phyloP scores from a whole-genome alignment of 331 rosid species.

The Stylosanthes scabra region DNA sequence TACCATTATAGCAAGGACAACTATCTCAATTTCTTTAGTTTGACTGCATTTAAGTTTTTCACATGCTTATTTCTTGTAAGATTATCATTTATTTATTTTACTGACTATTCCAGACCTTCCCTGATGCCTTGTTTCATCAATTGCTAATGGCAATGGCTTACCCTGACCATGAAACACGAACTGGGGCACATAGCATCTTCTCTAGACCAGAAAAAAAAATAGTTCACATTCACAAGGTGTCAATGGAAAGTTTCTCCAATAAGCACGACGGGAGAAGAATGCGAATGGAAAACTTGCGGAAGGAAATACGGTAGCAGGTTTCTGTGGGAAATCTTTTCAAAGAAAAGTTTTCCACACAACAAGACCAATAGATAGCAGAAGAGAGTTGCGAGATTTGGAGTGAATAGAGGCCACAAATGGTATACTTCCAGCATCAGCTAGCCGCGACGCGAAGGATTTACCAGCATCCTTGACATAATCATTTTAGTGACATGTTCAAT shows the following conservation, averaged over 20 bases:
- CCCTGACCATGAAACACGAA: conserved; percentile 83
- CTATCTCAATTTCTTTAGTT: conserved; percentile 52
- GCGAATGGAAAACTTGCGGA: conserved; percentile 42
- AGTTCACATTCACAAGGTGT: conserved; percentile 42
- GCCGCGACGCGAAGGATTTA: too few relatives aligned
- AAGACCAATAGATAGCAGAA: too few relatives aligned
- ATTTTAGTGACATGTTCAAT: too few relatives aligned
- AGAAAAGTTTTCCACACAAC: too few relatives aligned
- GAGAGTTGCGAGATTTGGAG: too few relatives aligned
- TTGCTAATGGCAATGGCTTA: conserved; percentile 89
- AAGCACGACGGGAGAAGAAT: conserved; percentile 47
- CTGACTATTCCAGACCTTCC: conserved; percentile 72
- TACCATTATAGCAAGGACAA: conserved; percentile 69
- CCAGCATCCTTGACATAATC: too few relatives aligned
- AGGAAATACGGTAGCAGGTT: conserved; percentile 47
- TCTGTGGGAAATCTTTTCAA: conserved; percentile 47
- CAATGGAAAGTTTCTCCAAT: conserved; percentile 54
- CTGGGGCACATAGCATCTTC: conserved; percentile 83
- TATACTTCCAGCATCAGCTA: too few relatives aligned
- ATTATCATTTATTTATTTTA: conserved; percentile 28
- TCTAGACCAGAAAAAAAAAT: conserved; percentile 51
- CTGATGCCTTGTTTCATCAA: conserved; percentile 95
- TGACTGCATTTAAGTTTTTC: conserved; percentile 29
- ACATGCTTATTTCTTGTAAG: conserved; percentile 30
- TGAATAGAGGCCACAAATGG: too few relatives aligned